Evolutionary conservation across 495 filamentous ascomycete genomes (phyloP).

Genomic region (Talaromyces liani): DNA sequence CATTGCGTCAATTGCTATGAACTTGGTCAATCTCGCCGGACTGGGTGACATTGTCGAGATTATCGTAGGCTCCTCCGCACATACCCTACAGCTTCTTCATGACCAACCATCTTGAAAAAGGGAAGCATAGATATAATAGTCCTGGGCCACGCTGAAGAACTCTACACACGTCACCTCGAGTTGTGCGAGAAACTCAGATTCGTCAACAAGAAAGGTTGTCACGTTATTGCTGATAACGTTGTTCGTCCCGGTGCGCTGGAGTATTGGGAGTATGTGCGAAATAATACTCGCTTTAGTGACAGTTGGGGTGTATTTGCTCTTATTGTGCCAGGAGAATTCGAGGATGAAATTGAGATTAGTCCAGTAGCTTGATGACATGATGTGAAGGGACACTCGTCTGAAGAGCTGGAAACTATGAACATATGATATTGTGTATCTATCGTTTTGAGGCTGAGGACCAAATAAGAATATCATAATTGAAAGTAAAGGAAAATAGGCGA

Average conservation of each 20-base stretch:
- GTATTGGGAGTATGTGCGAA: constrained; percentile 15
- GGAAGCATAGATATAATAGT: constrained; percentile 12
- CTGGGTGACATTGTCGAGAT: constrained; percentile 59
- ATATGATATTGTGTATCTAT: too few species aligned
- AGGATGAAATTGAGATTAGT: constrained; percentile 16
- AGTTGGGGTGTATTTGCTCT: constrained; percentile 15
- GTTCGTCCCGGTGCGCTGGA: constrained; percentile 13
- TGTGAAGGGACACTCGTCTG: too few species aligned
- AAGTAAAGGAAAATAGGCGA: not conserved
- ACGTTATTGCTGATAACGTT: constrained; percentile 17
- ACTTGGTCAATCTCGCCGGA: constrained; percentile 57
- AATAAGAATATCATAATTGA: not conserved
- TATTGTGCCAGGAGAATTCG: constrained; percentile 15
- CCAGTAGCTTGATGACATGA: not conserved
- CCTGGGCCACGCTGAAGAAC: constrained; percentile 14
- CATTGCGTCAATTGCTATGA: constrained; percentile 55
- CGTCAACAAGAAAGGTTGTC: not conserved
- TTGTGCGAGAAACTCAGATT: constrained; percentile 11
- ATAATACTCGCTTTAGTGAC: constrained; percentile 8
- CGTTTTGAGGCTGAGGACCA: too few species aligned
- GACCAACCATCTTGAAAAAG: not conserved
- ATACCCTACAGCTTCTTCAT: constrained; percentile 4
- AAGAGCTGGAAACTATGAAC: not conserved
- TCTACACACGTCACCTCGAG: constrained; percentile 13
- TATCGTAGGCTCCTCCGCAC: constrained; percentile 44